Conservation (phyloP, 1,284 basidiomycete species). For the Mrakiaceae sp. region DNA sequence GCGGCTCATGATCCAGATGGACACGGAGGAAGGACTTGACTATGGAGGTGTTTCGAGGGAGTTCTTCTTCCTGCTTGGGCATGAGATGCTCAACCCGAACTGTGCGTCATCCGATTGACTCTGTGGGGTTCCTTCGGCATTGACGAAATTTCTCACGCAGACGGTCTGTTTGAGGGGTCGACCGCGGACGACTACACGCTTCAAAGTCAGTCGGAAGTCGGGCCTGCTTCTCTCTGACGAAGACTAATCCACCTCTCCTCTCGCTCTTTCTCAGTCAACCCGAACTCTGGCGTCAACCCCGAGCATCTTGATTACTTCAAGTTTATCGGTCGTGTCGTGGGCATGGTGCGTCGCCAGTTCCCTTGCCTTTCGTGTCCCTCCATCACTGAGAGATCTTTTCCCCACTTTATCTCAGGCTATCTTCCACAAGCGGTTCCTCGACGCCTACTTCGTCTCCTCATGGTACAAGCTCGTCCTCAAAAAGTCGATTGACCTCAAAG, state of each 20-base stretch:
- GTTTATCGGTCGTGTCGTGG: slow-evolving; percentile 59
- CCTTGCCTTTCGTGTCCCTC: not conserved
- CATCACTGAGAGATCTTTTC: not conserved
- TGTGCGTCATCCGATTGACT: slow-evolving; percentile 29
- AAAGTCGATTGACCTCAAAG: slow-evolving; percentile 68
- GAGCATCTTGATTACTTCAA: slow-evolving; percentile 99
- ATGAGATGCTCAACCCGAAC: slow-evolving; percentile 95
- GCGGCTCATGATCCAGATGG: slow-evolving; percentile 94
- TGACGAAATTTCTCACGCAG: too few species aligned
- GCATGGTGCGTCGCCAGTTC: not conserved
- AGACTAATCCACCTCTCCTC: too few species aligned
- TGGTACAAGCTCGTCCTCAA: slow-evolving; percentile 98
- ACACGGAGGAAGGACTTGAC: slow-evolving; percentile 94
- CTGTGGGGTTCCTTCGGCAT: too few species aligned
- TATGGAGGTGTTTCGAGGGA: slow-evolving; percentile 46
- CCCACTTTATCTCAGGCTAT: slow-evolving; percentile 40
- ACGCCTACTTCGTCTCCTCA: slow-evolving; percentile 95
- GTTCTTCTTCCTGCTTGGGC: slow-evolving; percentile 98
- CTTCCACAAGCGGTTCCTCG: slow-evolving; percentile 96
- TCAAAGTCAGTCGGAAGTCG: slow-evolving; percentile 37
- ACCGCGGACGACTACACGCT: slow-evolving; percentile 98
- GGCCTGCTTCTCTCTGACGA: too few species aligned
- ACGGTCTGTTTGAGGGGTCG: slow-evolving; percentile 97
- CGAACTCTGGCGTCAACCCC: slow-evolving; percentile 92
- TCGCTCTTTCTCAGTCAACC: slow-evolving; percentile 52